Evolutionary conservation across 2,329 filamentous ascomycete species (phyloP).

Genomic region (Aspergillus aculeatinus): DNA sequence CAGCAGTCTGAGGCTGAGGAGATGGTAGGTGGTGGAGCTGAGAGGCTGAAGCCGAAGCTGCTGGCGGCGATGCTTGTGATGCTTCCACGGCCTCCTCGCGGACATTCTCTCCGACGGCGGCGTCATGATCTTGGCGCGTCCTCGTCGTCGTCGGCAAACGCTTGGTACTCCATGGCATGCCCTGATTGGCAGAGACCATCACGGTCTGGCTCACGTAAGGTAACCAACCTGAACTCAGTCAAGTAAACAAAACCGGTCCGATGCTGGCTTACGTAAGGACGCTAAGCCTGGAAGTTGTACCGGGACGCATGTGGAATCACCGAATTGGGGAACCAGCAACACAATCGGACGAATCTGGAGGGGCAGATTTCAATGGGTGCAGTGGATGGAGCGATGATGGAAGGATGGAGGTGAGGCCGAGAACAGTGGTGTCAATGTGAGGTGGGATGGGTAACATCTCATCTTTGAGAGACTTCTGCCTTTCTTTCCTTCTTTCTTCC

Average conservation of each 20-base stretch:
- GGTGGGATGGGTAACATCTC: neutral
- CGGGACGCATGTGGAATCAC: neutral
- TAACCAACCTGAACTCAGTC: too few relatives aligned
- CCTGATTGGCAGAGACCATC: constrained; percentile 22
- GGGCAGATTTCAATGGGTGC: constrained; percentile 8
- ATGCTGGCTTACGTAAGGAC: neutral
- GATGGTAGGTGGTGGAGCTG: neutral
- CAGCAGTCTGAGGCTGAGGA: constrained; percentile 4
- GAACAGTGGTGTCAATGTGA: neutral
- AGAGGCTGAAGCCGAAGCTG: neutral
- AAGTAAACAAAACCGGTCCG: neutral
- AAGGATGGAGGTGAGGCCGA: neutral
- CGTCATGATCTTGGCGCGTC: neutral
- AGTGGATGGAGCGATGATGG: neutral
- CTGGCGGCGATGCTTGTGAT: neutral
- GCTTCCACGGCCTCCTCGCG: neutral
- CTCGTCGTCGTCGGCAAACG: constrained; percentile 10
- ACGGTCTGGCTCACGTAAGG: constrained; percentile 9
- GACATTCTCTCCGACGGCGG: neutral
- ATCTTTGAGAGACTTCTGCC: neutral
- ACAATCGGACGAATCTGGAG: neutral
- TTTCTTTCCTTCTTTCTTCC: neutral
- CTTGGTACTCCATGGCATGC: constrained; percentile 11
- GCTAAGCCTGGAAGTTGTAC: neutral
- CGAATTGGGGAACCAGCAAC: neutral